Base-by-base conservation (phyloP, 192 early-diverging fungal species). In the Gamsiella multidivaricata region DNA sequence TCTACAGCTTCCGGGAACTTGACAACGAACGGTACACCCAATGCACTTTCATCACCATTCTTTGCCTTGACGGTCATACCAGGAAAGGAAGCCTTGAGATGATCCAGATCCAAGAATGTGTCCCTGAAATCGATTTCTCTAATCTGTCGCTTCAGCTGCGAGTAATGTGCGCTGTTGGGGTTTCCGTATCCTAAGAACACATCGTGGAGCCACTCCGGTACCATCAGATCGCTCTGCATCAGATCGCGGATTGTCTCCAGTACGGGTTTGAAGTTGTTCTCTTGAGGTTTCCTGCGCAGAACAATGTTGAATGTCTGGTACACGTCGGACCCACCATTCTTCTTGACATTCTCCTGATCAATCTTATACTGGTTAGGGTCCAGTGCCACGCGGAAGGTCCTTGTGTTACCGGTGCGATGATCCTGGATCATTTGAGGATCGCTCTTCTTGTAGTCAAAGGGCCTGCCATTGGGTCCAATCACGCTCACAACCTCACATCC, bases 101-200 rank as follows among this genome's bases (percentile, higher is more conserved):
- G 97, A 2, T 92, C 87, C 66, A 86, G 88, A 51, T 94, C 84
- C 39, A 97, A 50, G 73, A 98, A 97, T 3, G 96, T 97, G 70
- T 97, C 94, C 18, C 92, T 83, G 70, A 98, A 91, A 59, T 94
- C 86, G 39, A 98, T 85, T n/a, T 81, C 81, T 15, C 72, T 72
- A 0, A 88, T 65, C 7, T 73, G 82, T 15, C 85, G 81, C 39
- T 82, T 63, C 56, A 94, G 80, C n/a, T 86, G 80, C 17, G 84
- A 84, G 69, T 91, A 96, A 54, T 89, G 83, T 3, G 94, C 92
- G 57, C 88, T 89, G 23, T 81, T 82, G 2, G 95, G 94, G 63
- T 99, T 94, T 57, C 97, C 98, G 70, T 99, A 99, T 43, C 98
- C 98, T 25, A 99, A 83, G 41, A 98, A 93, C 3, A 95, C 89